Conservation (phyloP, 192 early-diverging fungal species). For the Linnemannia zychae region DNA sequence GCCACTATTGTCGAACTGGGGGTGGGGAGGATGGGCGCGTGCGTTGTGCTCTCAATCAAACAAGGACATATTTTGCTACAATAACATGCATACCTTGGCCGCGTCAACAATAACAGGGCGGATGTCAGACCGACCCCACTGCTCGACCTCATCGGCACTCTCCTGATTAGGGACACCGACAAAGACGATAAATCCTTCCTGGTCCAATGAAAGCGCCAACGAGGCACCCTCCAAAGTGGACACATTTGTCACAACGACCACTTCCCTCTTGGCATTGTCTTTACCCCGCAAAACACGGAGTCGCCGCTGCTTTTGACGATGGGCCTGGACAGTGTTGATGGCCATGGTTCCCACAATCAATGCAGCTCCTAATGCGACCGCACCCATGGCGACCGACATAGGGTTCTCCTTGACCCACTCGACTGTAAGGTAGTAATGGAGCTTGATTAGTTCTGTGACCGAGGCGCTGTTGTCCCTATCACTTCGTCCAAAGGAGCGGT, state of each 20-base stretch:
- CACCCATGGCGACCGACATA: neutral
- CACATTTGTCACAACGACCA: slow-evolving; percentile 29
- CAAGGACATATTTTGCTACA: neutral
- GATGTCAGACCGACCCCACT: slow-evolving; percentile 29
- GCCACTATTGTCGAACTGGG: neutral
- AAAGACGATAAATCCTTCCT: slow-evolving; percentile 54
- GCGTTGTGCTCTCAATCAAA: neutral
- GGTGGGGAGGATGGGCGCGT: slow-evolving; percentile 1
- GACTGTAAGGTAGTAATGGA: slow-evolving; percentile 29
- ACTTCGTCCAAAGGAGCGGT: slow-evolving; percentile 9
- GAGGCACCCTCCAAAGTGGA: slow-evolving; percentile 29
- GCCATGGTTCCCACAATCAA: slow-evolving; percentile 29
- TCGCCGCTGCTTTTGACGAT: slow-evolving; percentile 13
- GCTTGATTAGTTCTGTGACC: slow-evolving; percentile 27
- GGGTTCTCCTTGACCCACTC: slow-evolving; percentile 41
- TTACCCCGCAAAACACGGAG: slow-evolving; percentile 19
- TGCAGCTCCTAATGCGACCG: slow-evolving; percentile 1
- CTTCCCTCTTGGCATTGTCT: slow-evolving; percentile 30
- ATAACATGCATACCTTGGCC: slow-evolving; percentile 31
- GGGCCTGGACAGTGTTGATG: slow-evolving; percentile 6
- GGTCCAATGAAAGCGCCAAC: slow-evolving; percentile 37
- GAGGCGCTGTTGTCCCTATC: slow-evolving; percentile 13
- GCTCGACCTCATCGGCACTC: slow-evolving; percentile 23
- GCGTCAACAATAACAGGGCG: slow-evolving; percentile 36
- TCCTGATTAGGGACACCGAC: slow-evolving; percentile 31